Evolutionary conservation across 805 yeast genomes (phyloP), one percentile per base, ranked within the genome.

Genomic region (Lachancea quebecensis): DNA sequence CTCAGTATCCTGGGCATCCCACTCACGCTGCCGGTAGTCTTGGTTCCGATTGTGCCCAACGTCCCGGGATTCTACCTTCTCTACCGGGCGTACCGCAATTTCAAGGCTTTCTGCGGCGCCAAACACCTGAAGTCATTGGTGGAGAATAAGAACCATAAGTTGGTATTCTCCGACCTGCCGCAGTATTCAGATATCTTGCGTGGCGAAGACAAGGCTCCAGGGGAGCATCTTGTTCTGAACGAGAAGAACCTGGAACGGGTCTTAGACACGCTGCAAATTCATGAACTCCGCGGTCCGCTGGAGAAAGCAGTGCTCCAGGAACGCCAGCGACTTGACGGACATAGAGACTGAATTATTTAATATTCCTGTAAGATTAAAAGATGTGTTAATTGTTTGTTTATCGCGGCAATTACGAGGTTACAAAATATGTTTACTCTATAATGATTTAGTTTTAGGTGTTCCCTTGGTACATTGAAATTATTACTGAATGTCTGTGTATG

Each of bases 51-150:
- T n/a, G 62, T 89, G 2, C 98, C 98, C 16, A 90, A 90, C 56
- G 77, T 90, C 16, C 98, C 98, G 0, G 96, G 96, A 0, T 84
- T 91, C 58, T 91, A 88, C 57, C 65, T 90, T 36, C 72, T 84
- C 2, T 90, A 84, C 60, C 72, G 98, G 49, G 72, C 84, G 15
- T 90, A 88, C 67, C 87, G 96, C 60, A 87, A 91, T 61, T 73
- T 81, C 59, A 84, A 83, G 55, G 96, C 96, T 0, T 69, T 74
- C 49, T 61, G 77, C 35, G 96, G 96, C 0, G 84, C 86, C 4
- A 69, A 72, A 50, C 93, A 87, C 58, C 65, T 90, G 49, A 65
- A 72, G 30, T 74, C 73, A 42, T 67, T 90, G 44, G 58, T 80
- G n/a, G 70, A 72, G 25, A 65, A 59, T 12, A 53, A 68, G 34